Conservation (phyloP, 1,284 basidiomycete species). For the Malassezia restricta region DNA sequence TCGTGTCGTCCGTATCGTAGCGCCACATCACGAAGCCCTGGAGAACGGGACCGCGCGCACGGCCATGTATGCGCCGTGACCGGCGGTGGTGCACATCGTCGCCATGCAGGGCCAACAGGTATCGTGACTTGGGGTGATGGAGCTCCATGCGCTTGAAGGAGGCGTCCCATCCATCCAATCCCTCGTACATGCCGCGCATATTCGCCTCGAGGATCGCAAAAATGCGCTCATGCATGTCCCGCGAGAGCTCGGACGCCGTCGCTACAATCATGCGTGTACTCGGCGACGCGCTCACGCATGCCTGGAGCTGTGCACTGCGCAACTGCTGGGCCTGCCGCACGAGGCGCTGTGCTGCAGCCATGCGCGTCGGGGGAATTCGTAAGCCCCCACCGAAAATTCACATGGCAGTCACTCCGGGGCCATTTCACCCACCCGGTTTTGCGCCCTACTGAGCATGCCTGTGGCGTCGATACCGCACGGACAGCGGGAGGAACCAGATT, state of each 20-base stretch:
- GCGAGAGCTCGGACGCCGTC: neutral
- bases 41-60: neutral
- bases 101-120: neutral
- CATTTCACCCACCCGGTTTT: too few relatives aligned
- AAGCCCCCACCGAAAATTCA: too few relatives aligned
- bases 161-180: neutral
- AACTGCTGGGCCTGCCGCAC: neutral
- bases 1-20: slow-evolving; percentile 8
- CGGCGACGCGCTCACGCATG: neutral
- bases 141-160: slow-evolving; percentile 5
- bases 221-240: neutral
- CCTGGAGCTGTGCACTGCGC: neutral
- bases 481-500: too few relatives aligned
- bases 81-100: neutral
- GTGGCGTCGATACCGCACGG: too few relatives aligned
- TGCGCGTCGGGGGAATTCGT: neutral
- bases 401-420: too few relatives aligned
- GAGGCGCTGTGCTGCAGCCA: neutral
- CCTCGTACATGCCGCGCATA: slow-evolving; percentile 9
- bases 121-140: neutral
- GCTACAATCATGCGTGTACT: neutral
- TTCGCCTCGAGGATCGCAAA: slow-evolving; percentile 9
- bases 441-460: too few relatives aligned
- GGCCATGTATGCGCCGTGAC: neutral
- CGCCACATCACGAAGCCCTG: slow-evolving; percentile 15